Evolutionary conservation across 176 grass and related monocot species (phyloP), one percentile per base, ranked within the genome.

Genomic region (Phyllostachys edulis): DNA sequence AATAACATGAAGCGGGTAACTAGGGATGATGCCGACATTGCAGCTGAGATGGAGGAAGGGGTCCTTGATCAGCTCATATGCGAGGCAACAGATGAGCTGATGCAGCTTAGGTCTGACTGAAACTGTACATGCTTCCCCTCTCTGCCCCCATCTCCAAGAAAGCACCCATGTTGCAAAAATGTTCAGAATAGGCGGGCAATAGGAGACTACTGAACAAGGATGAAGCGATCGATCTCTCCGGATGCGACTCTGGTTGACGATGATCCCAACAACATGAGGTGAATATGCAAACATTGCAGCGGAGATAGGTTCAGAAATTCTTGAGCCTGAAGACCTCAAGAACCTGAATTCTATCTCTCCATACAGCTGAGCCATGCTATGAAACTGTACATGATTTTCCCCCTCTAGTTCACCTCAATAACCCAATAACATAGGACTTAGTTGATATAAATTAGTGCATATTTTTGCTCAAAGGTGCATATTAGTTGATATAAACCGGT

Each of bases 31-130:
- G 26, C 16, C 24, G 20, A 81, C 24, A 40, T 84, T 2, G 83
- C 56, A 42, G 65, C 79, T 0, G 79, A 68, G 18, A 67, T 92
- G 13, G 90, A 47, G 6, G 24, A 41, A 5, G 82, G 23, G 7
- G 55, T 90, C 27, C 69, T 92, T 55, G 85, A 90, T 61, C 66
- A 78, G 24, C 75, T 95, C 45, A 47, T 92, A 7, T n/a, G 10
- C 21, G 90, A 94, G 37, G 32, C 72, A 63, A 11, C 77, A 7
- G 73, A 34, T 47, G 85, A 88, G 55, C 61, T 95, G 1, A 20
- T 77, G 27, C 21, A n/a, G 46, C 74, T 36, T 46, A 50, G 4
- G 15, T 55, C 13, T 11, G 17, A 1, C 79, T 64, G 83, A 86
- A 78, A 27, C 52, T 67, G 59, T 77, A 26, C 7, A 41, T 82